Percentiles rank a stretch among this genome's conserved stretches.
phyloP scores from a whole-genome alignment of 768 basidiomycete genomes.

The Artomyces pyxidatus region DNA sequence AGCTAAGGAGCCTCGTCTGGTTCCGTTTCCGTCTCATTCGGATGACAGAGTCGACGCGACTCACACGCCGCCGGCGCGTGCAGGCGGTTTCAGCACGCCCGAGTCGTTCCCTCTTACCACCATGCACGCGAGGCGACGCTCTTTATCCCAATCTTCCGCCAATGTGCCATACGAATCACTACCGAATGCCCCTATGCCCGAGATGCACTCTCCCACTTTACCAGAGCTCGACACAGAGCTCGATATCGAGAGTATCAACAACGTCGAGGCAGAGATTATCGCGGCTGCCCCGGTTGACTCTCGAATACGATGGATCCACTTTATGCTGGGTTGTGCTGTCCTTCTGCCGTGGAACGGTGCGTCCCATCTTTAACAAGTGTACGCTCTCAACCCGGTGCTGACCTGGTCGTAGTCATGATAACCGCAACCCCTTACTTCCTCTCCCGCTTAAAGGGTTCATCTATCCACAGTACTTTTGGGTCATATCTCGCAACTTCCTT shows the following conservation, averaged over 20 bases:
- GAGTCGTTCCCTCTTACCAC: too few species aligned
- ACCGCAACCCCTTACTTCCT: slow-evolving; percentile 80
- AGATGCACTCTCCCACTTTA: slow-evolving; percentile 1
- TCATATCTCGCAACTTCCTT: slow-evolving; percentile 38
- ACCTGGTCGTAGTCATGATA: slow-evolving; percentile 58
- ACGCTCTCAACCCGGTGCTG: neutral
- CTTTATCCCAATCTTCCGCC: slow-evolving; percentile 4
- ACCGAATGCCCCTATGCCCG: slow-evolving; percentile 5
- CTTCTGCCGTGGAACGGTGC: slow-evolving; percentile 89
- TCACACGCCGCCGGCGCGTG: too few species aligned
- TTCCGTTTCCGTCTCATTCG: too few species aligned
- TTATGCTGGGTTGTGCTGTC: slow-evolving; percentile 69
- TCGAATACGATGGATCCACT: slow-evolving; percentile 55
- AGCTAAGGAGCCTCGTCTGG: too few species aligned
- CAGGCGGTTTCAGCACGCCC: too few species aligned
- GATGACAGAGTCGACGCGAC: too few species aligned
- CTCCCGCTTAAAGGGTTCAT: slow-evolving; percentile 55
- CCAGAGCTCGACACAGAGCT: slow-evolving; percentile 5
- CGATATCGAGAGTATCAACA: slow-evolving; percentile 1
- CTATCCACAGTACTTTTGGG: slow-evolving; percentile 39
- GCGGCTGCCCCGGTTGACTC: slow-evolving; percentile 26
- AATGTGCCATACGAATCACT: slow-evolving; percentile 8
- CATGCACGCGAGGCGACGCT: too few species aligned
- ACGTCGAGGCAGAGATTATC: neutral
- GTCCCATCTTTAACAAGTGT: slow-evolving; percentile 12